phyloP scores from a whole-genome alignment of 2,329 filamentous ascomycete species.

The Monosporascus sp. region DNA sequence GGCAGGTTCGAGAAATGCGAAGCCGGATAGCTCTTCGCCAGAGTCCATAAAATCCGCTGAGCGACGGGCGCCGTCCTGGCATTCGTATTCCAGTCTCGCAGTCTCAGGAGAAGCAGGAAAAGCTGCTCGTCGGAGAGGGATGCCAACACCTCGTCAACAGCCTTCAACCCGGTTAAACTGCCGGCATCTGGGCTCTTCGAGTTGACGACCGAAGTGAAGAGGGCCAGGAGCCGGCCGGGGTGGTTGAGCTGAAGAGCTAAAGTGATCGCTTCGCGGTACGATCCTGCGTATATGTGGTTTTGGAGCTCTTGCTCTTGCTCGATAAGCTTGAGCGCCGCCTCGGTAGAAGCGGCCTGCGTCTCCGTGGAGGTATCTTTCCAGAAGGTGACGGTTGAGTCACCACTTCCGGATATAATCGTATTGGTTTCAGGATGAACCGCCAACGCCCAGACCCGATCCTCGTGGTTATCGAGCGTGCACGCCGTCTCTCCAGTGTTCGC shows the following conservation, averaged over 20 bases:
- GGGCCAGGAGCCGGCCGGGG: conserved; percentile 74
- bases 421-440: conserved; percentile 65
- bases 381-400: conserved; percentile 89
- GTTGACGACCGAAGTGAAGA: conserved; percentile 78
- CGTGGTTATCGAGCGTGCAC: conserved; percentile 92
- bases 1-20: conserved; percentile 69
- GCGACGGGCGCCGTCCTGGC: conserved; percentile 79
- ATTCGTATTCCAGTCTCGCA: conserved; percentile 98
- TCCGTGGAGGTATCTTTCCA: conserved; percentile 88
- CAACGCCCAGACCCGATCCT: conserved; percentile 90
- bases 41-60: conserved; percentile 74
- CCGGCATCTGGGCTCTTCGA: conserved; percentile 54
- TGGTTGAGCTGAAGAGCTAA: conserved; percentile 92
- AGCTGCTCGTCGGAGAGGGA: conserved; percentile 79
- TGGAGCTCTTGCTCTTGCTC: conserved; percentile 93
- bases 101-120: conserved; percentile 71
- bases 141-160: conserved; percentile 81
- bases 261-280: conserved; percentile 89
- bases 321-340: conserved; percentile 71
- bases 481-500: conserved; percentile 78
- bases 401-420: conserved; percentile 82
- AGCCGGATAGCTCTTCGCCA: conserved; percentile 78
- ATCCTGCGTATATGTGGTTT: conserved; percentile 83
- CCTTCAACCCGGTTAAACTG: conserved; percentile 59
- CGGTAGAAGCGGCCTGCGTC: conserved; percentile 69